phyloP scores from a whole-genome alignment of 2,329 filamentous ascomycete genomes.

The Stachybotrys elegans region DNA sequence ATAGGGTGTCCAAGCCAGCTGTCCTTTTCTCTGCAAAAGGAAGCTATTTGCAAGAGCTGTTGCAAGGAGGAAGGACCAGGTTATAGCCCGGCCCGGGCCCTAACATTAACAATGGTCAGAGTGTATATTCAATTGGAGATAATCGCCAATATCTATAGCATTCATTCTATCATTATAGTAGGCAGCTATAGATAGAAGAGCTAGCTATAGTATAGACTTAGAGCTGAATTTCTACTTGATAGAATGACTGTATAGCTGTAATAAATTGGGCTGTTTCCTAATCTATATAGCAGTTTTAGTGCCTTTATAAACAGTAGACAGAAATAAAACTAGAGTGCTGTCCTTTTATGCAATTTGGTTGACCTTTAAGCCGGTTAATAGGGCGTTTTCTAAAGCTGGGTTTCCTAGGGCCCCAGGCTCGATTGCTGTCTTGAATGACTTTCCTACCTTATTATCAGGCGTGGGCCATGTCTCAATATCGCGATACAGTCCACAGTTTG shows the following conservation, averaged over 20 bases:
- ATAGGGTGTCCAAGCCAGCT: neutral
- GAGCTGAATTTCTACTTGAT: neutral
- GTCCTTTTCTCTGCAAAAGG: neutral
- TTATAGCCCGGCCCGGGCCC: neutral
- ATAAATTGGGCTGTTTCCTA: neutral
- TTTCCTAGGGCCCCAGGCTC: too few relatives aligned
- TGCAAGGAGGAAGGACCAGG: neutral
- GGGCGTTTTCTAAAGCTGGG: neutral
- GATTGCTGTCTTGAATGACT: too few relatives aligned
- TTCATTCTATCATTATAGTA: too few relatives aligned
- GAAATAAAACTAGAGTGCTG: neutral
- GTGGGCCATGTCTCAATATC: neutral
- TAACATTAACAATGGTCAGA: neutral
- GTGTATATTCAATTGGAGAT: too few relatives aligned
- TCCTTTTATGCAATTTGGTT: neutral
- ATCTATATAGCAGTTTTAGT: neutral
- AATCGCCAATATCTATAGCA: too few relatives aligned
- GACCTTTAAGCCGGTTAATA: neutral
- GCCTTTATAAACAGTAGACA: neutral
- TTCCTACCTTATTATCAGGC: neutral
- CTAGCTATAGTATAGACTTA: too few relatives aligned
- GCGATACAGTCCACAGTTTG: slow-evolving; percentile 9
- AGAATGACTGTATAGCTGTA: neutral
- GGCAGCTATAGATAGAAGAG: too few relatives aligned
- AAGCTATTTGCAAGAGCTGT: neutral